phyloP scores from a whole-genome alignment of 116 monocot species.

The Iris pallida region DNA sequence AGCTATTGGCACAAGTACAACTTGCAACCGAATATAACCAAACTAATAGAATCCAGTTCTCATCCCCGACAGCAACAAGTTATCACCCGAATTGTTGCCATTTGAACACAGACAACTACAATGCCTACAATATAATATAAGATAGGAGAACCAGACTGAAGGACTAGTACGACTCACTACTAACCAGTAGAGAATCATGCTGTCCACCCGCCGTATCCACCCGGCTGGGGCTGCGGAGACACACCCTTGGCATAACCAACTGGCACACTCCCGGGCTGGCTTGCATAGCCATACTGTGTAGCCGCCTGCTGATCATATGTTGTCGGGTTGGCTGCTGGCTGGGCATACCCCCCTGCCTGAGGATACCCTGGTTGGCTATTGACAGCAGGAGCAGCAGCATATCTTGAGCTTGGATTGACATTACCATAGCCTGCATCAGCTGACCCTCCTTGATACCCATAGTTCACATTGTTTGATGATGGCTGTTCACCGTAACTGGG shows the following conservation, averaged over 20 bases:
- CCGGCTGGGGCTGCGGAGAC: constrained; percentile 33
- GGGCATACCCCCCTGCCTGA: constrained; percentile 31
- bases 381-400: constrained; percentile 27
- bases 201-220: constrained; percentile 33
- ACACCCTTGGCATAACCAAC: constrained; percentile 30
- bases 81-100: too few species aligned
- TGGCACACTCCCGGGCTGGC: constrained; percentile 17
- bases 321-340: constrained; percentile 29
- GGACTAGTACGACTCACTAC: too few species aligned
- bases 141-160: too few species aligned
- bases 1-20: too few species aligned
- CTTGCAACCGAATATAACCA: too few species aligned
- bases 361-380: constrained; percentile 21
- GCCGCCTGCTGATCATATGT: constrained; percentile 41
- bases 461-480: constrained; percentile 21
- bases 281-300: constrained; percentile 30
- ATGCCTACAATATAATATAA: too few species aligned
- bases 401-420: constrained; percentile 19
- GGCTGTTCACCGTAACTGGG: constrained; percentile 50
- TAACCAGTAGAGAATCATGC: constrained; percentile 20
- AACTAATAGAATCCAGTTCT: too few species aligned
- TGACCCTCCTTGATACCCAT: constrained; percentile 41
- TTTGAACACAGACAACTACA: too few species aligned
- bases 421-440: constrained; percentile 31
- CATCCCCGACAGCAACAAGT: too few species aligned